Base-by-base conservation (phyloP, 2,329 filamentous ascomycete species). In the Hymenoscyphus salicellus region DNA sequence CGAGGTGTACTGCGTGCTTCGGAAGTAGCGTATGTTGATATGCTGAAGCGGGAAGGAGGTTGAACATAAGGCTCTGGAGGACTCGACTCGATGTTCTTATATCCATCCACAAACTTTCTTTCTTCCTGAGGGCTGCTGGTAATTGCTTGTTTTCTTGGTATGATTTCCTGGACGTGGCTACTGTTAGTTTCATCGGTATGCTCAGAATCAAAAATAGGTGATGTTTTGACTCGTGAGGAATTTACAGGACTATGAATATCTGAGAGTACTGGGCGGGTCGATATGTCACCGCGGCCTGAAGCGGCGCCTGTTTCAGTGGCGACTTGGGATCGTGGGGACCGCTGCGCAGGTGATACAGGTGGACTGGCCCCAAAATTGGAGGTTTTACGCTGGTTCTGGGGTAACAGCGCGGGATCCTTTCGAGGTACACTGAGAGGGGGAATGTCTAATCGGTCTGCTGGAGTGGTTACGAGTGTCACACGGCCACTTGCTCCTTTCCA, bases 401-500 rank as follows among this genome's bases (percentile, higher is more conserved):
- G 58, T 63, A 70, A 62, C 28, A 67, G 68, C 71, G 80, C 84
- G 72, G 76, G 80, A 71, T 77, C 82, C 74, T 80, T 85, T 52
- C 78, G 79, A 17, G 83, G 82, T 63, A 89, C 79, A 66, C 78
- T 82, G 52, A 89, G 76, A n/a, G 86, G 84, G 64, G 83, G 77
- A 16, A 82, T 83, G 65, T 80, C 78, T 52, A 78, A 79, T 41
- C 85, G 84, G 73, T 91, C 88, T 72, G 80, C 83, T 43, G 91
- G 83, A 3, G 89, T 87, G 55, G 83, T 82, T 38, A 90, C 83
- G 63, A 91, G 81, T 41, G 84, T 80, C 52, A 83, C 82, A 68
- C 90, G 85, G 32, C 90, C 90, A 74, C 87, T 92, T 43, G 87
- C 86, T 20, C 90, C 90, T 71, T 87, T 88, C 90, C 90, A 93